These are phyloP conservation scores for Mycena capillaripes DNA, from an alignment of 768 basidiomycete species.

Conservation along the genomic window DNA sequence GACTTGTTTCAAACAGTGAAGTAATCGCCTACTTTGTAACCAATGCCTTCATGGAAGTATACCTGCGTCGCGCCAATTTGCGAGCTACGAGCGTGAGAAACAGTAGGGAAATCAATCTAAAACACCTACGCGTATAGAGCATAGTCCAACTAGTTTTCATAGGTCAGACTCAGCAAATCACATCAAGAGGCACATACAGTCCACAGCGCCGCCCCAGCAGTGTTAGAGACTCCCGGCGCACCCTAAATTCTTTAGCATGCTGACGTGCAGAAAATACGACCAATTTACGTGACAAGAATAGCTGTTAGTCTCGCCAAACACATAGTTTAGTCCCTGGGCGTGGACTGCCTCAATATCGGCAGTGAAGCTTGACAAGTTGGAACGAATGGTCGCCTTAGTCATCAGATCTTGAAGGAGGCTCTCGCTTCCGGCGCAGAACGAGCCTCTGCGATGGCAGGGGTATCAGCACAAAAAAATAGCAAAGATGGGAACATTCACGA, in stretches of 20 bases:
- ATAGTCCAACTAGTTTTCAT: conserved; percentile 62
- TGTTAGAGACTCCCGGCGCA: conserved; percentile 72
- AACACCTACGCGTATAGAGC: conserved; percentile 61
- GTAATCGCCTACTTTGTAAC: conserved; percentile 60
- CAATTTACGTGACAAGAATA: conserved; percentile 55
- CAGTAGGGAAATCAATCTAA: conserved; percentile 7
- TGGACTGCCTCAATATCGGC: conserved; percentile 67
- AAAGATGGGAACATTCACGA: conserved; percentile 15
- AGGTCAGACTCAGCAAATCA: conserved; percentile 15
- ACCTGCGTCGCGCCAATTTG: conserved; percentile 66
- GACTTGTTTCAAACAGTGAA: conserved; percentile 22
- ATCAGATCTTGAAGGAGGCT: conserved; percentile 74
- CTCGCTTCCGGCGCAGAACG: conserved; percentile 69
- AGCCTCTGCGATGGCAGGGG: conserved; percentile 57
- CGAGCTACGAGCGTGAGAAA: conserved; percentile 38
- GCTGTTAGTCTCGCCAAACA: conserved; percentile 76
- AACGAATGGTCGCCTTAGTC: conserved; percentile 69
- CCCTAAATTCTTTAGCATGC: conserved; percentile 45
- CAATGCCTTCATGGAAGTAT: conserved; percentile 79
- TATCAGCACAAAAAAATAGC: conserved; percentile 15
- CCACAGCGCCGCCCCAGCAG: conserved; percentile 79
- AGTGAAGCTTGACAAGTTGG: conserved; percentile 66
- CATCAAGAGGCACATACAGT: conserved; percentile 39
- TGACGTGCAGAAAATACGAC: conserved; percentile 11
- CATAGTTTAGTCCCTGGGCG: conserved; percentile 64